These are phyloP conservation scores for Alternaria sp. DNA, from an alignment of 2,329 filamentous ascomycete species.

Conservation along the genomic window DNA sequence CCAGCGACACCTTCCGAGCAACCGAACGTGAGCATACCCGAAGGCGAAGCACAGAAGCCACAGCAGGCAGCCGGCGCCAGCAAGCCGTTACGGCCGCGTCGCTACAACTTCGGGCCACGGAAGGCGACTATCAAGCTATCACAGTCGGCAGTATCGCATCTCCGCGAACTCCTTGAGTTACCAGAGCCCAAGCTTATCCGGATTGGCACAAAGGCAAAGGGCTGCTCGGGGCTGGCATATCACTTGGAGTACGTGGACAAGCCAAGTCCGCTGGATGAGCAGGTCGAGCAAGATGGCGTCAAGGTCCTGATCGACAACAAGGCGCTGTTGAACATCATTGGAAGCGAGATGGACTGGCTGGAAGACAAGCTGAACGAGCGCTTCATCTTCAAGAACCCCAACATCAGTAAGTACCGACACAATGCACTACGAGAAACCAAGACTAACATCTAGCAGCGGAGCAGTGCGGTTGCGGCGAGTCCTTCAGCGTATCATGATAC, in stretches of 20 bases:
- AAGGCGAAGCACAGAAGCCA: slow-evolving; percentile 69
- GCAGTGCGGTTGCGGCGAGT: slow-evolving; percentile 94
- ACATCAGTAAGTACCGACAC: slow-evolving; percentile 80
- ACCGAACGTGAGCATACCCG: slow-evolving; percentile 58
- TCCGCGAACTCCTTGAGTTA: slow-evolving; percentile 77
- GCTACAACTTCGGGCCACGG: slow-evolving; percentile 74
- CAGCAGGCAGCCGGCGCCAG: slow-evolving; percentile 54
- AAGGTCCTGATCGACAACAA: slow-evolving; percentile 97
- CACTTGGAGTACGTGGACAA: slow-evolving; percentile 95
- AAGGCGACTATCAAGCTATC: slow-evolving; percentile 93
- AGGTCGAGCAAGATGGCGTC: slow-evolving; percentile 93
- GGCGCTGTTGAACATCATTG: slow-evolving; percentile 96
- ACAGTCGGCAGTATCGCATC: slow-evolving; percentile 76
- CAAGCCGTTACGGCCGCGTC: slow-evolving; percentile 61
- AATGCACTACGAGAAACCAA: background rate
- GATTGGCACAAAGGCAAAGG: slow-evolving; percentile 90
- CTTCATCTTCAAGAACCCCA: slow-evolving; percentile 96
- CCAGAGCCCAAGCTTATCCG: slow-evolving; percentile 92
- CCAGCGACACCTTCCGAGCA: slow-evolving; percentile 29
- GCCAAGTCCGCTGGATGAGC: slow-evolving; percentile 85
- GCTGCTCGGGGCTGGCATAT: slow-evolving; percentile 92
- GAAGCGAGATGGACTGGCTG: slow-evolving; percentile 98
- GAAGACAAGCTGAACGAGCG: slow-evolving; percentile 92
- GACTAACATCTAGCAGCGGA: slow-evolving; percentile 70
- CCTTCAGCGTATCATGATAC: slow-evolving; percentile 69